phyloP scores from a whole-genome alignment of 768 basidiomycete genomes.

The Russula compacta region DNA sequence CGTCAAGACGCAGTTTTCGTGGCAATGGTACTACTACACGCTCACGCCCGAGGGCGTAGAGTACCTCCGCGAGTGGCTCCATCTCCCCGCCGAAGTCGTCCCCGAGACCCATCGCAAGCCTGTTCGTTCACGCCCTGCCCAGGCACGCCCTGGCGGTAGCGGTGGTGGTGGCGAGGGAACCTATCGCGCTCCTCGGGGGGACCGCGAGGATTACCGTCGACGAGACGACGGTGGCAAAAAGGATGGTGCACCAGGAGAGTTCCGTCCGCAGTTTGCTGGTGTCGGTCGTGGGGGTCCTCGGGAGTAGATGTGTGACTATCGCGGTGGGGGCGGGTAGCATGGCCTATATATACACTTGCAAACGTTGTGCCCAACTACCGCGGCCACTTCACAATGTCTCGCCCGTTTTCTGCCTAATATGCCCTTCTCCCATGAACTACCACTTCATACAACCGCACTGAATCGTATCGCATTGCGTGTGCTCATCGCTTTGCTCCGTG shows the following conservation, averaged over 20 bases:
- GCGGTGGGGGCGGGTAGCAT: neutral
- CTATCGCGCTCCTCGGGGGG: constrained; percentile 82
- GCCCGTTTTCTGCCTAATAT: neutral
- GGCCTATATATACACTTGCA: neutral
- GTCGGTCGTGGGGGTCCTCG: constrained; percentile 83
- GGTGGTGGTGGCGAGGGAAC: constrained; percentile 55
- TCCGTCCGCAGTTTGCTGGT: constrained; percentile 80
- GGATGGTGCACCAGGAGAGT: constrained; percentile 79
- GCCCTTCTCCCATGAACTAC: too few relatives aligned
- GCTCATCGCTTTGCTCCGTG: too few relatives aligned
- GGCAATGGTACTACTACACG: constrained; percentile 99
- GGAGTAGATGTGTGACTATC: constrained; percentile 31
- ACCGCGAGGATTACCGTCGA: constrained; percentile 72
- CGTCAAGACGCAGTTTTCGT: constrained; percentile 99
- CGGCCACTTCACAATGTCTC: neutral
- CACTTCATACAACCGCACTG: too few relatives aligned
- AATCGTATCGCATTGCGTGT: too few relatives aligned
- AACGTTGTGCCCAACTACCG: neutral
- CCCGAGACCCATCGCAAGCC: constrained; percentile 97
- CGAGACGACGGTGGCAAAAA: constrained; percentile 61
- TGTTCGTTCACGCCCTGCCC: constrained; percentile 75
- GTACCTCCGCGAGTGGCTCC: constrained; percentile 93
- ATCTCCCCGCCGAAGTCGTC: constrained; percentile 93
- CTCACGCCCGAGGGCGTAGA: constrained; percentile 96
- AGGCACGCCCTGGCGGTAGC: constrained; percentile 38